Base-by-base conservation (phyloP, 257 asterid species). In the Thymus mandschuricus region DNA sequence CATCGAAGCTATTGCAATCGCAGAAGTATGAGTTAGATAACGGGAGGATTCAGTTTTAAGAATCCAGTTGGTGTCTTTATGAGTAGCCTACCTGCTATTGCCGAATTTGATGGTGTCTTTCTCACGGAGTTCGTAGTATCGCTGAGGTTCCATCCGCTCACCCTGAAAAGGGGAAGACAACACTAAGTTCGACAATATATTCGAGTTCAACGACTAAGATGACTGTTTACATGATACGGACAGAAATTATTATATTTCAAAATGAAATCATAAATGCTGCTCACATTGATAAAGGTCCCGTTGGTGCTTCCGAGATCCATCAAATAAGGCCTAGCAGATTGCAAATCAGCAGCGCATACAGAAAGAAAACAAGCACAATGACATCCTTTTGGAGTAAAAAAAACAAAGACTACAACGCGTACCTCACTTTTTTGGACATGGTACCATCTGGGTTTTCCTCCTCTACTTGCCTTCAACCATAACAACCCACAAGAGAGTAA, bases 261-360 rank as follows among this genome's bases (percentile, higher is more conserved):
- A 40, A 63, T 15, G 55, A n/a, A 29, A 21, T 67, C 73, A 21
- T 48, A 60, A 5, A 43, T 67, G 62, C 52, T 34, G 69, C 98
- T 88, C 85, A 95, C 99, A 64, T 95, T 95, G 58, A 95, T 81
- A 81, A 82, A 87, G 64, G 98, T 95, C 10, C 97, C 95, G 68
- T 95, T 95, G 52, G 98, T 95, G 89, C 99, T 95, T 57, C 98
- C 98, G 33, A 94, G 97, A 91, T 94, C 99, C 96, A 94, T 94
- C 64, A 94, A 29, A 63, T 94, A 95, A 41, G 99, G 98, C 91
- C 99, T 95, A 74, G 48, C 55, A 54, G 68, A 70, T 71, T 51
- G 69, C 56, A 77, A 74, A 64, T 41, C 48, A 31, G 58, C 65
- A 66, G 48, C 60, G 51, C 29, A 76, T 29, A 66, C 33, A 2